Percentiles rank a stretch among this genome's conserved stretches.
Evolutionary conservation across 2,329 filamentous ascomycete genomes (phyloP).

Genomic region (Calonectria hawksworthii): DNA sequence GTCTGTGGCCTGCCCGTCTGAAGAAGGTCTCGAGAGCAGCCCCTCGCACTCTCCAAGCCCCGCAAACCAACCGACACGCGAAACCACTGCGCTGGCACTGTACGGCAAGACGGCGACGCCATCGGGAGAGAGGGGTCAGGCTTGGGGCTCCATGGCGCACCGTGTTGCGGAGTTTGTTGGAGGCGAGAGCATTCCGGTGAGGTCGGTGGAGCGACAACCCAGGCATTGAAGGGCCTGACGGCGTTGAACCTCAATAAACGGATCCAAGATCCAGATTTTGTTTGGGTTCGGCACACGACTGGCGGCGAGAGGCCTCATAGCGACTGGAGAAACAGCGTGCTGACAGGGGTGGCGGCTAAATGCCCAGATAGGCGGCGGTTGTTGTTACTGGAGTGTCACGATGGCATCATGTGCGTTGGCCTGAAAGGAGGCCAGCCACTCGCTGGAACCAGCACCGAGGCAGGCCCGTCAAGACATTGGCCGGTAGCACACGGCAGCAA

Average conservation of each 20-base stretch:
- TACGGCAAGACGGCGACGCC: conserved; percentile 17
- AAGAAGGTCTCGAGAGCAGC: background rate
- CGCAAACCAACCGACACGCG: background rate
- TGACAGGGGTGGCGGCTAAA: conserved; percentile 14
- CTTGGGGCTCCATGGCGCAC: conserved; percentile 10
- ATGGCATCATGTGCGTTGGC: conserved; percentile 1
- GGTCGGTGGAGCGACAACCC: conserved; percentile 14
- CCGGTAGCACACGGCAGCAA: background rate
- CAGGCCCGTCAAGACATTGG: conserved; percentile 9
- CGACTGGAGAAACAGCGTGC: conserved; percentile 18
- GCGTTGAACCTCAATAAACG: background rate
- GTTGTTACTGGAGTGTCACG: background rate
- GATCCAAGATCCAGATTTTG: background rate
- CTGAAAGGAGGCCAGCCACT: conserved; percentile 13
- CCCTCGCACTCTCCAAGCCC: background rate
- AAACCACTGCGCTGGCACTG: background rate
- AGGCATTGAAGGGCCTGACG: conserved; percentile 13
- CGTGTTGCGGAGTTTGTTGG: conserved; percentile 22
- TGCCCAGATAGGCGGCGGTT: background rate
- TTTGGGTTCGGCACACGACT: background rate
- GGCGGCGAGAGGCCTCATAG: background rate
- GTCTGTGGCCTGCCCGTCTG: conserved; percentile 4
- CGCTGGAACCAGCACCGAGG: conserved; percentile 14
- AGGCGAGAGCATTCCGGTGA: conserved; percentile 17
- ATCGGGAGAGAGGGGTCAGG: conserved; percentile 5